Evolutionary conservation across 352 stramenopile genomes (phyloP).

Genomic region (Globisporangium splendens): DNA sequence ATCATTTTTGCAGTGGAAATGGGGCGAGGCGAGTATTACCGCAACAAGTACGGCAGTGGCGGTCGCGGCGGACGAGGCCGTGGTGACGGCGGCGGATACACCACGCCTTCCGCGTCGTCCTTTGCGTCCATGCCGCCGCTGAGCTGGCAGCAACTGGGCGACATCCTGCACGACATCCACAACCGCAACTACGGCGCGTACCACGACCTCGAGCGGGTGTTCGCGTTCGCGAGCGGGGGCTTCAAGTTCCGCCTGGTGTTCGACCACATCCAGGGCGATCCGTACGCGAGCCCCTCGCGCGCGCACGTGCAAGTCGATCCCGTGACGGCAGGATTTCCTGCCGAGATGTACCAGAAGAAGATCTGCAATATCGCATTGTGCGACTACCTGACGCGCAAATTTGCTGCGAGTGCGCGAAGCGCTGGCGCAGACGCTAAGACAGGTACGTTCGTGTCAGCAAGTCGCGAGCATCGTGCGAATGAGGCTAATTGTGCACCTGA

Average conservation of each 20-base stretch:
- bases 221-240: slow-evolving; percentile 23
- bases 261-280: slow-evolving; percentile 93
- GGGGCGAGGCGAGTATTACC: slow-evolving; percentile 86
- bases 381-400: slow-evolving; percentile 89
- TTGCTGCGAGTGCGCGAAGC: slow-evolving; percentile 56
- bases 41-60: slow-evolving; percentile 84
- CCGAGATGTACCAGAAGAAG: slow-evolving; percentile 69
- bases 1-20: neutral
- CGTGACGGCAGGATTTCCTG: slow-evolving; percentile 75
- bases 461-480: no score
- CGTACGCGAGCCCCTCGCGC: slow-evolving; percentile 93
- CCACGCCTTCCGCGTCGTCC: slow-evolving; percentile 3
- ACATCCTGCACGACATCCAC: slow-evolving; percentile 49
- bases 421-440: slow-evolving; percentile 66
- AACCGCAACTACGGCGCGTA: slow-evolving; percentile 84
- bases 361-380: slow-evolving; percentile 82
- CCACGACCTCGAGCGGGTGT: slow-evolving; percentile 69
- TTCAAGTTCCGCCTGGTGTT: slow-evolving; percentile 85
- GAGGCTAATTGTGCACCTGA: no score
- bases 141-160: slow-evolving; percentile 47
- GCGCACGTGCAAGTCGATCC: slow-evolving; percentile 86
- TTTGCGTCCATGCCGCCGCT: slow-evolving; percentile 15
- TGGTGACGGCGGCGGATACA: slow-evolving; percentile 17
- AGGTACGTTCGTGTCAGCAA: slow-evolving; percentile 4
- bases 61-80: slow-evolving; percentile 28